phyloP scores from a whole-genome alignment of 2,329 filamentous ascomycete genomes.

The Pseudogymnoascus sp. region DNA sequence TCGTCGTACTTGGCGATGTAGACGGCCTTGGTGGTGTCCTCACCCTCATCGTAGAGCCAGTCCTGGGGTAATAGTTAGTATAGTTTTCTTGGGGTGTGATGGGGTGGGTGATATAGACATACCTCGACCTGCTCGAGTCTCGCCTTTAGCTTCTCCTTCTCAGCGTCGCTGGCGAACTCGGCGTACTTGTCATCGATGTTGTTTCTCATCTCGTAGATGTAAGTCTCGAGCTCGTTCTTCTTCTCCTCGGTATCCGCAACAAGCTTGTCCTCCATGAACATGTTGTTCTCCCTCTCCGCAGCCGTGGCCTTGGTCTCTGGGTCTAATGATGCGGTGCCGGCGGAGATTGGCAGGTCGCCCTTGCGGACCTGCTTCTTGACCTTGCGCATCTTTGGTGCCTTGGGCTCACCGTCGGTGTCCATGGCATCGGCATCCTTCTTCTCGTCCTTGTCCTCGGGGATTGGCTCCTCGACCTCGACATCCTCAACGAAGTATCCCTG shows the following conservation, averaged over 20 bases:
- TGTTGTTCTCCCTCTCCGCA: conserved; percentile 75
- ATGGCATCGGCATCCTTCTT: conserved; percentile 71
- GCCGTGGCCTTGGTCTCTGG: conserved; percentile 57
- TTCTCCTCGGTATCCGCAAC: conserved; percentile 97
- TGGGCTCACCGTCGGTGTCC: conserved; percentile 71
- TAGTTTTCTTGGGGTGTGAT: not conserved
- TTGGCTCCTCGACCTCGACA: conserved; percentile 89
- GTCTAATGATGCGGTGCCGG: conserved; percentile 77
- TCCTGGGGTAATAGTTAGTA: conserved; percentile 54
- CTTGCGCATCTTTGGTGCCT: conserved; percentile 78
- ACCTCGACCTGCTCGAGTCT: conserved; percentile 86
- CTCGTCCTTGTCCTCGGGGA: conserved; percentile 62
- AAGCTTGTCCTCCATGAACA: conserved; percentile 98
- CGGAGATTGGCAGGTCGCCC: conserved; percentile 83
- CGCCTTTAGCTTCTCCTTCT: conserved; percentile 78
- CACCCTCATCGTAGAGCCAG: conserved; percentile 96
- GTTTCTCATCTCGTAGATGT: conserved; percentile 93
- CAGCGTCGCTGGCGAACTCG: conserved; percentile 82
- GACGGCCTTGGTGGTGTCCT: conserved; percentile 87
- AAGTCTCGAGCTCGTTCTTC: conserved; percentile 99
- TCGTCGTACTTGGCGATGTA: conserved; percentile 96
- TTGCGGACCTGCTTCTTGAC: conserved; percentile 99
- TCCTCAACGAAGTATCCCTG: conserved; percentile 98
- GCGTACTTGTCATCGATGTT: conserved; percentile 91
- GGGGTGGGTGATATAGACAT: conserved; percentile 36